Percentiles rank a stretch among this genome's conserved stretches.
phyloP scores from a whole-genome alignment of 2,329 filamentous ascomycete species.

The Scytalidium lignicola region DNA sequence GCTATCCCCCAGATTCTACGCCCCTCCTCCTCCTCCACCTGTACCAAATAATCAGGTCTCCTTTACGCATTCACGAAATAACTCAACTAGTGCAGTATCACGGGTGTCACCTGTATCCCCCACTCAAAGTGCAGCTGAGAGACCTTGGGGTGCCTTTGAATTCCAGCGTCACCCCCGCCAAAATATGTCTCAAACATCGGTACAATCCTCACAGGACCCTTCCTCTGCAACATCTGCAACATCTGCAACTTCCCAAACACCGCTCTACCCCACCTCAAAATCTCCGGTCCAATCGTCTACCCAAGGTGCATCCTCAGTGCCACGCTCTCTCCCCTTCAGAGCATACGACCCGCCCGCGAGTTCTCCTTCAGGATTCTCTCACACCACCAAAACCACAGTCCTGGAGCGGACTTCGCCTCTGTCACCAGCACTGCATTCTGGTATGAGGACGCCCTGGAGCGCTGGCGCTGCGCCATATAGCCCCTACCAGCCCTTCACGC shows the following conservation, averaged over 20 bases:
- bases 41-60: conserved; percentile 43
- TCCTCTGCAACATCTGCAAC: conserved; percentile 3
- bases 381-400: conserved; percentile 58
- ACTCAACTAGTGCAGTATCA: conserved; percentile 9
- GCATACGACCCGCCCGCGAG: conserved; percentile 54
- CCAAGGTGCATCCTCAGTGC: not conserved
- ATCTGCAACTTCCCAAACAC: conserved; percentile 15
- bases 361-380: conserved; percentile 41
- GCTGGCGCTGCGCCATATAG: conserved; percentile 64
- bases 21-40: conserved; percentile 51
- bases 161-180: conserved; percentile 6
- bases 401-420: conserved; percentile 51
- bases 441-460: conserved; percentile 57
- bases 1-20: conserved; percentile 54
- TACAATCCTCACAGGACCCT: conserved; percentile 2
- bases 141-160: conserved; percentile 10
- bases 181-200: conserved; percentile 16
- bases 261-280: conserved; percentile 10
- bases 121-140: conserved; percentile 21
- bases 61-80: conserved; percentile 19
- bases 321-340: conserved; percentile 50
- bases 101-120: conserved; percentile 14
- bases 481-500: conserved; percentile 75
- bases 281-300: conserved; percentile 1
- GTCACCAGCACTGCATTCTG: conserved; percentile 44